phyloP scores from a whole-genome alignment of 2,329 filamentous ascomycete genomes.

The Fusarium vanettenii region DNA sequence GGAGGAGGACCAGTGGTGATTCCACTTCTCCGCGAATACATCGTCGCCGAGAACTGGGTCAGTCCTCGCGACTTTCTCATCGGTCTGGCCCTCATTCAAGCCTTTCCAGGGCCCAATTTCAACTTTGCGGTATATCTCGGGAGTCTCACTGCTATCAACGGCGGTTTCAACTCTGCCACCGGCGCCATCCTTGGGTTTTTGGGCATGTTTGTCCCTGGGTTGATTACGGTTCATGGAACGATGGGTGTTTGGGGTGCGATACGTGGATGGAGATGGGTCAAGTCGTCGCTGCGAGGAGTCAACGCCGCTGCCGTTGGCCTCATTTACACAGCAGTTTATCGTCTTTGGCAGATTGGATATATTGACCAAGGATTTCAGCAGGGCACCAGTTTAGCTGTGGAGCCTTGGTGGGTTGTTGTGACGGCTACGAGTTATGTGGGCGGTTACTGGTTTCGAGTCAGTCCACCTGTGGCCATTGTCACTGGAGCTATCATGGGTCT shows the following conservation, averaged over 20 bases:
- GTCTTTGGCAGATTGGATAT: slow-evolving; percentile 71
- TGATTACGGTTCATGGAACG: slow-evolving; percentile 61
- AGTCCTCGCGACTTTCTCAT: slow-evolving; percentile 77
- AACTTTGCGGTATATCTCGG: slow-evolving; percentile 70
- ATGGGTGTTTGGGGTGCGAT: slow-evolving; percentile 68
- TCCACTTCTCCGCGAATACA: slow-evolving; percentile 69
- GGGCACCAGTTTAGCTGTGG: slow-evolving; percentile 65
- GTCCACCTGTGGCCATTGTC: slow-evolving; percentile 48
- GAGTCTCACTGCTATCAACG: slow-evolving; percentile 57
- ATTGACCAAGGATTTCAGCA: slow-evolving; percentile 59
- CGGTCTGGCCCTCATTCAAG: slow-evolving; percentile 77
- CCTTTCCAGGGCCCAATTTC: slow-evolving; percentile 66
- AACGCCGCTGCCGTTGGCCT: slow-evolving; percentile 71
- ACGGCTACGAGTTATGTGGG: slow-evolving; percentile 61
- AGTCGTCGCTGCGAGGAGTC: slow-evolving; percentile 63
- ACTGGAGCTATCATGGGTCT: slow-evolving; percentile 50
- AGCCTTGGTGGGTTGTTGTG: slow-evolving; percentile 75
- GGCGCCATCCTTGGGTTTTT: slow-evolving; percentile 65
- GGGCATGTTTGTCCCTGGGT: slow-evolving; percentile 64
- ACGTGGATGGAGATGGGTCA: slow-evolving; percentile 58
- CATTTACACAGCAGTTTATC: slow-evolving; percentile 73
- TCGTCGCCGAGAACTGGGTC: slow-evolving; percentile 78
- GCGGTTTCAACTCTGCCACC: slow-evolving; percentile 49
- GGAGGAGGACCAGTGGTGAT: slow-evolving; percentile 75
- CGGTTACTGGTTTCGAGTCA: slow-evolving; percentile 47